These are phyloP conservation scores for Acanthamoeba quina DNA, from an alignment of 208 protist genomes.

Conservation along the genomic window DNA sequence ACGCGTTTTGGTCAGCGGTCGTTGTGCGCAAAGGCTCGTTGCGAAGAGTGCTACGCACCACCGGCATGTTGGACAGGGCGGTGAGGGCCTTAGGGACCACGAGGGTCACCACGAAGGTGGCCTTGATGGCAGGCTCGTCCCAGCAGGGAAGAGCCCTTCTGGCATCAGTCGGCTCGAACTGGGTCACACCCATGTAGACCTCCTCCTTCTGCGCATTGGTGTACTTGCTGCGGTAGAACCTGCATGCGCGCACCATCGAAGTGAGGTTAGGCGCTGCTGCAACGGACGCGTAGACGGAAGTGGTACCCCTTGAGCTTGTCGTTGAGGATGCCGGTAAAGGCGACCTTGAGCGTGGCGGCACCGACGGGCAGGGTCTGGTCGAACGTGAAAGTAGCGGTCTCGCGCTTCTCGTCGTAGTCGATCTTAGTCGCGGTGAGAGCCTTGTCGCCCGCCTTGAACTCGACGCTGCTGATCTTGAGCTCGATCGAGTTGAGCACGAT, in stretches of 20 bases:
- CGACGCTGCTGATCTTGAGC: slow-evolving; percentile 78
- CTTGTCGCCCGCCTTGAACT: slow-evolving; percentile 26
- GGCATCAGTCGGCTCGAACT: slow-evolving; percentile 84
- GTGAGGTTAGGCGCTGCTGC: too few relatives aligned
- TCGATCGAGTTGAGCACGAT: slow-evolving; percentile 82
- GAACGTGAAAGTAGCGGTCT: slow-evolving; percentile 77
- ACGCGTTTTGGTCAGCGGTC: not conserved
- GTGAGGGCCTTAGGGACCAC: slow-evolving; percentile 38
- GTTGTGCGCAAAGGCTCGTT: not conserved
- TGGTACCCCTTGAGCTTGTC: slow-evolving; percentile 92
- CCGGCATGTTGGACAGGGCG: not conserved
- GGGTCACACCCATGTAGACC: slow-evolving; percentile 78
- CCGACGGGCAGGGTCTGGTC: slow-evolving; percentile 65
- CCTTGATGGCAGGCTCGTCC: slow-evolving; percentile 90
- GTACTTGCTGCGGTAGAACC: slow-evolving; percentile 96
- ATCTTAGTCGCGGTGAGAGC: slow-evolving; percentile 66
- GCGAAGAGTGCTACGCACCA: slow-evolving; percentile 85
- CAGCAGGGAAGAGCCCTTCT: slow-evolving; percentile 86
- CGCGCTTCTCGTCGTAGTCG: slow-evolving; percentile 75
- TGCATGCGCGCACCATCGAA: not conserved
- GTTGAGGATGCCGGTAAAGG: slow-evolving; percentile 94
- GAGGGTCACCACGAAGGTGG: slow-evolving; percentile 95
- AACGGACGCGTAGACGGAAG: not conserved
- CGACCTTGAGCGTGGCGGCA: slow-evolving; percentile 87
- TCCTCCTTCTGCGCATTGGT: slow-evolving; percentile 87